Percentiles rank a stretch among this genome's conserved stretches.
Evolutionary conservation across 345 rosid genomes (phyloP).

Genomic region (Clausena lansium): DNA sequence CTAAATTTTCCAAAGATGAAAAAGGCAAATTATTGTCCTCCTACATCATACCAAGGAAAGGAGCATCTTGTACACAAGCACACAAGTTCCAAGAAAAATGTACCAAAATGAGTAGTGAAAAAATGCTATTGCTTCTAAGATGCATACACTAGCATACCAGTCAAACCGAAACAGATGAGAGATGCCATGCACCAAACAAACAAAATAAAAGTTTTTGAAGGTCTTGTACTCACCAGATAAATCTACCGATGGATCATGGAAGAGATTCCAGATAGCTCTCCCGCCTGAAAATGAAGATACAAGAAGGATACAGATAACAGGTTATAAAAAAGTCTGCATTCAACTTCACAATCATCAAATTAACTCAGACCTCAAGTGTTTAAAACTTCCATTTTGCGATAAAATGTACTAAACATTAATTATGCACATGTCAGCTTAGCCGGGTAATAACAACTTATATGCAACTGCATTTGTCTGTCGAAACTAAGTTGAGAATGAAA

Average conservation of each 20-base stretch:
- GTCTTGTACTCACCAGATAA: conserved; percentile 61
- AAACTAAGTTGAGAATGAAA: neutral
- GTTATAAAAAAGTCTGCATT: conserved; percentile 6
- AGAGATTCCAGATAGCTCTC: conserved; percentile 49
- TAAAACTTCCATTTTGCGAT: neutral
- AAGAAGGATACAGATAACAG: conserved; percentile 8
- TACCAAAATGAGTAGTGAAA: neutral
- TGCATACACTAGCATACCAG: neutral
- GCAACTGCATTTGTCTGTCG: neutral
- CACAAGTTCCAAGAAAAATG: neutral
- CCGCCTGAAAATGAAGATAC: conserved; percentile 63
- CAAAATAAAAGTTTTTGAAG: neutral
- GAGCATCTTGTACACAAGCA: neutral
- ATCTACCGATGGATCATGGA: conserved; percentile 55
- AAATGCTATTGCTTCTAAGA: neutral
- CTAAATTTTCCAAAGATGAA: neutral
- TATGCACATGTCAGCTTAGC: neutral
- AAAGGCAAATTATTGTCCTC: neutral
- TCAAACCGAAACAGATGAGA: neutral
- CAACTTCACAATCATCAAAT: conserved; percentile 2
- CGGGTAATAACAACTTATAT: neutral
- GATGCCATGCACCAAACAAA: neutral
- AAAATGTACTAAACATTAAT: neutral
- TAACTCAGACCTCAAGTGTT: neutral
- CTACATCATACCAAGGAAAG: neutral